Base-by-base conservation (phyloP, 1,284 basidiomycete genomes). In the Agaricales sp. region DNA sequence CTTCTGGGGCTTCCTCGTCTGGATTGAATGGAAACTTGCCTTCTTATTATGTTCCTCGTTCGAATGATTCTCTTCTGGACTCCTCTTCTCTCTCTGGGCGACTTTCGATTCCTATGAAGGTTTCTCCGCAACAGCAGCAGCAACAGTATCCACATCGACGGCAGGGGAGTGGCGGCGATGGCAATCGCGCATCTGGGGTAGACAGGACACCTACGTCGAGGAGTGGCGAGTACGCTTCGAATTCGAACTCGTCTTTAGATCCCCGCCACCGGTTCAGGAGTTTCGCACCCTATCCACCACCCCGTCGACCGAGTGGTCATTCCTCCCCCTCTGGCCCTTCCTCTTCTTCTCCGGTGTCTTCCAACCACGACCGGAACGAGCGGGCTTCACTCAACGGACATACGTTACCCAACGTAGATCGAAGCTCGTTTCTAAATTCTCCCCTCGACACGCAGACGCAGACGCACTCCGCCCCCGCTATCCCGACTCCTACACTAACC, bases 351-450 rank as follows among this genome's bases (percentile, higher is more conserved):
- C 39, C 39, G 21, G 18, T 18, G 16, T 16, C 39, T 30, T 43
- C 39, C 39, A 43, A 43, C 16, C n/a, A 22, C 39, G 21, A 43
- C 11, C 39, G 39, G 39, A 18, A 43, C n/a, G 16, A 11, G 11
- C 16, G 16, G 39, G 16, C n/a, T 43, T 16, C 39, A 37, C 12
- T 12, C 30, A 37, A 37, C 12, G 30, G 30, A 37, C 30, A 37
- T 11, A 16, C 11, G 30, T 12, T 37, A 37, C 30, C 30, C 16
- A 14, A 50, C 54, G 18, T 46, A 49, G 30, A 16, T 12, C 11
- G 30, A 37, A 37, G 16, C 11, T 37, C 30, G 30, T 12, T 11
- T 16, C 30, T 37, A 16, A 37, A 16, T 16, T 11, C 16, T 16
- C 30, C 30, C 12, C 12, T 16, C 30, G 12, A 12, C 30, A 37